Evolutionary conservation across 768 basidiomycete genomes (phyloP), one percentile per base, ranked within the genome.

Genomic region (Termitomyces sp.): DNA sequence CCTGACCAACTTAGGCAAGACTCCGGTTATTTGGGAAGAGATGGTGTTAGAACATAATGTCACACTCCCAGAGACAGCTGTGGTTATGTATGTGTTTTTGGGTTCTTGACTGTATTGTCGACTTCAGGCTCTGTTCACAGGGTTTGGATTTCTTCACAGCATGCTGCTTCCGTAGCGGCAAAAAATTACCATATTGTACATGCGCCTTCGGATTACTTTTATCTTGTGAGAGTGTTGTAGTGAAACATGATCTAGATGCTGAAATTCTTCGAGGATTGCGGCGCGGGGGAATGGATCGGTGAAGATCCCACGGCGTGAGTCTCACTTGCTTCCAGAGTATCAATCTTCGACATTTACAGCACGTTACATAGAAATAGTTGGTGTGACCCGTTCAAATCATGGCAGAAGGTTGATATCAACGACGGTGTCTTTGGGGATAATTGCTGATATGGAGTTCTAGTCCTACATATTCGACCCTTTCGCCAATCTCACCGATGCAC

Each of bases 11-110:
- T 64, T 75, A 8, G 85, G 85, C 0, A 93, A 92, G 71, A 87
- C 81, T 0, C 82, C 91, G 0, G 82, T 92, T 28, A 89, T 94
- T 11, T 93, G 89, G 87, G 84, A 94, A 72, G 87, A 90, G 66
- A 86, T 89, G 85, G 80, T 83, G 1, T 68, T 87, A 47, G 70
- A 71, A 1, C 77, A 83, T 60, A 69, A 76, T 42, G 70, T 85
- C 14, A 72, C 63, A 2, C 68, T 73, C 55, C 73, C 61, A 3
- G 76, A 79, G 48, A 71, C 80, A 44, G 81, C 85, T 0, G 60
- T 86, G 26, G 78, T 83, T 46, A 73, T 87, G 84, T 86, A 54
- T 12, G 82, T 73, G 12, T 44, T 21, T 56, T 38, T 23, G 19
- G 5, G 42, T 46, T 49, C 42, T 42, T 19, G n/a, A 41, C 17